A percentile compares a stretch with the other conserved stretches of the same genome.
Evolutionary conservation across 2,329 filamentous ascomycete genomes (phyloP).

Genomic region (Tolypocladium album): DNA sequence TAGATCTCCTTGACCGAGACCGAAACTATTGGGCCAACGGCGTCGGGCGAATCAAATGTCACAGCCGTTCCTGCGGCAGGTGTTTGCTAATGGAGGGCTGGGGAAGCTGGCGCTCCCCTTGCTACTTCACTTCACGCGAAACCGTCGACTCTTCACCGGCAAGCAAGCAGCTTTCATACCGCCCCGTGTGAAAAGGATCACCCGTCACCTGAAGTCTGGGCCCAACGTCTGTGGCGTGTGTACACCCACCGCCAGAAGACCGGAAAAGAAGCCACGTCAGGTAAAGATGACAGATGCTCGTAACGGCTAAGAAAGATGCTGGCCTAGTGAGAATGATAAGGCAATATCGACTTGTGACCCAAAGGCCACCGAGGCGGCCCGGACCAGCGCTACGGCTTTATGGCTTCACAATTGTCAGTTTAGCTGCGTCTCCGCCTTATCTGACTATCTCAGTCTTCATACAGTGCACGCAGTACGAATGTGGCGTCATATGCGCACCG

Average conservation of each 20-base stretch:
- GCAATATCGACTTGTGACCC: background rate
- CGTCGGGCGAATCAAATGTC: background rate
- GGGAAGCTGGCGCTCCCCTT: background rate
- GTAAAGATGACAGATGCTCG: background rate
- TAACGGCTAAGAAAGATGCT: background rate
- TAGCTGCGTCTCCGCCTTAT: background rate
- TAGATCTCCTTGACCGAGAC: no score
- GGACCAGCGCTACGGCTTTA: background rate
- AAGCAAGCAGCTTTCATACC: background rate
- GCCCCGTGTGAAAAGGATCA: background rate
- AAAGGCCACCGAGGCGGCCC: background rate
- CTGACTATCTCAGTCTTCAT: background rate
- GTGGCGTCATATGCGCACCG: background rate
- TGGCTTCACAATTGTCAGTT: background rate
- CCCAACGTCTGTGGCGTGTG: background rate
- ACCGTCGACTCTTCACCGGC: background rate
- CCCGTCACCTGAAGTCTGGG: background rate
- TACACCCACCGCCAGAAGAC: background rate
- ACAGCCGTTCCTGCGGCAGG: background rate
- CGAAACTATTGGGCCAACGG: background rate
- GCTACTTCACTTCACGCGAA: background rate
- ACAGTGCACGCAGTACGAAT: background rate
- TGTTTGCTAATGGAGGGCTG: background rate
- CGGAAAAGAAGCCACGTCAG: background rate
- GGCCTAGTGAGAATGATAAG: background rate